Conservation (phyloP, 2,329 filamentous ascomycete species). For the Apiospora pterosperma region DNA sequence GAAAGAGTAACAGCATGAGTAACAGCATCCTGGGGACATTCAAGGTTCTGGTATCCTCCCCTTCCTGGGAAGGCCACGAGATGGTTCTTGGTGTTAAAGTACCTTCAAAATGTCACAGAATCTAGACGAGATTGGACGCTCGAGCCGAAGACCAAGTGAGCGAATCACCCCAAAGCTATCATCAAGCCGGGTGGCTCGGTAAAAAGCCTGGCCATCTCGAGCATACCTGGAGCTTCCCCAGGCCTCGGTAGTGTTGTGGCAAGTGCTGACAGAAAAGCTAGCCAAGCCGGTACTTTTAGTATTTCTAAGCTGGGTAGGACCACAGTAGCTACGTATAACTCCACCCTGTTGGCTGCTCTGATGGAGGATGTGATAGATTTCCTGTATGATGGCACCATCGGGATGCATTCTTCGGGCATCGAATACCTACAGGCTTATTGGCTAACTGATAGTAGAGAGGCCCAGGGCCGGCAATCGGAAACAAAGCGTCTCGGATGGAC, state of each 20-base stretch:
- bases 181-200: background rate
- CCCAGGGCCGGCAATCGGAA: background rate
- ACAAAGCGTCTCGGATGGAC: background rate
- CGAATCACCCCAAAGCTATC: background rate
- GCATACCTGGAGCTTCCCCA: background rate
- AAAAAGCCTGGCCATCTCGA: background rate
- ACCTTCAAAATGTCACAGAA: background rate
- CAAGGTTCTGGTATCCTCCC: too few relatives aligned
- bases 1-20: too few relatives aligned
- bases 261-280: background rate
- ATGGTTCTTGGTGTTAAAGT: background rate
- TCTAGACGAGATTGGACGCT: background rate
- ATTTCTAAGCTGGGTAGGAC: background rate
- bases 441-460: background rate
- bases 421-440: background rate
- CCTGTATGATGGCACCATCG: too few relatives aligned
- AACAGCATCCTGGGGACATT: too few relatives aligned
- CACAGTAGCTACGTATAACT: too few relatives aligned
- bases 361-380: background rate
- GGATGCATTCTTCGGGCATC: background rate
- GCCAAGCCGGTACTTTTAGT: background rate
- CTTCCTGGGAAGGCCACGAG: background rate
- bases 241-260: background rate
- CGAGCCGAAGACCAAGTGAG: background rate
- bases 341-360: background rate